These are phyloP conservation scores for Uronychia setigera DNA, from an alignment of 73 alveolate species.

Conservation along the genomic window DNA sequence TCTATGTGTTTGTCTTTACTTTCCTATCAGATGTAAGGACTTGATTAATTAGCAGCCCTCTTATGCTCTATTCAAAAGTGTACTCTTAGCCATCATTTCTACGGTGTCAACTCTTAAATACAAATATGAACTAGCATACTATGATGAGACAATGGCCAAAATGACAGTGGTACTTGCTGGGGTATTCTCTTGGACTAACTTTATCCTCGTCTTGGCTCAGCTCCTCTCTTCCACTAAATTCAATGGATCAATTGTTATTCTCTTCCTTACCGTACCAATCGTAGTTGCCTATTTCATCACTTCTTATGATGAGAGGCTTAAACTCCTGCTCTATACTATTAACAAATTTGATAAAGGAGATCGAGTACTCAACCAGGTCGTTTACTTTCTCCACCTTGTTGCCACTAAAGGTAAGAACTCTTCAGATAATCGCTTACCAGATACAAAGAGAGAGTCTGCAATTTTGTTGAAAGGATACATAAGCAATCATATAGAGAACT, in stretches of 20 bases:
- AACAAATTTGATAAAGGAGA: conserved; percentile 86
- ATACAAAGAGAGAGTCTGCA: conserved; percentile 76
- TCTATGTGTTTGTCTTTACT: conserved; percentile 36
- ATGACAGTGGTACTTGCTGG: conserved; percentile 23
- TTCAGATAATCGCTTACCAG: conserved; percentile 30
- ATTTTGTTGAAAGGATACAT: conserved; percentile 90
- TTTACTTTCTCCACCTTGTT: conserved; percentile 77
- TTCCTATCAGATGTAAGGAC: conserved; percentile 8
- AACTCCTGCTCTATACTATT: conserved; percentile 62
- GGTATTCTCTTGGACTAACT: conserved; percentile 64
- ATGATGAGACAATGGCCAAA: conserved; percentile 3
- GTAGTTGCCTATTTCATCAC: conserved; percentile 65
- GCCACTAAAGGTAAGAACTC: conserved; percentile 48
- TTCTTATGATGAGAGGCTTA: conserved; percentile 77
- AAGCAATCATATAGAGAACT: conserved; percentile 85
- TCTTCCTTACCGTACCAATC: conserved; percentile 81
- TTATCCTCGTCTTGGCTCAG: conserved; percentile 65
- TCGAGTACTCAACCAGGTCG: conserved; percentile 69
- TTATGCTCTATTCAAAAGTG: not conserved
- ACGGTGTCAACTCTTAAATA: not conserved
- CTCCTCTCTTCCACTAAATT: conserved; percentile 70
- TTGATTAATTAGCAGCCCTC: conserved; percentile 16
- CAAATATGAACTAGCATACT: conserved; percentile 25
- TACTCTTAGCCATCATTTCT: not conserved
- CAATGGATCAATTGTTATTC: conserved; percentile 81